Evolutionary conservation across 805 yeast species (phyloP), one percentile per base, ranked within the genome.

Genomic region (Ogataea methanolica): DNA sequence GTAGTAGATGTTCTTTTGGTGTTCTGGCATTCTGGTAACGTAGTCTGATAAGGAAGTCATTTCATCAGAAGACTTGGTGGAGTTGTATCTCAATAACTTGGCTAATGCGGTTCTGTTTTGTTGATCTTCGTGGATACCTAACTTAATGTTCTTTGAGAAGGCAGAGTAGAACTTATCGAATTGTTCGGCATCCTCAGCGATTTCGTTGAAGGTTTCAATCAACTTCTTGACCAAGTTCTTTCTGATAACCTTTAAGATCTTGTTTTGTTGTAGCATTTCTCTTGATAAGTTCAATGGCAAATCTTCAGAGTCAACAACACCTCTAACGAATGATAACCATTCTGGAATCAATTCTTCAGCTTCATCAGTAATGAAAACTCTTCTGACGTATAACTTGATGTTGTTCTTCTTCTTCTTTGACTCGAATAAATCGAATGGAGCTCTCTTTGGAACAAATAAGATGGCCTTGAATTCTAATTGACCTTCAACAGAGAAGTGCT

Each of bases 261-360:
- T 94, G 89, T 94, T 94, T 79, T 94, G 99, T 79, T 94, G 99
- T 70, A 94, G 83, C 87, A 95, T 87, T 79, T 94, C 99, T 88
- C 99, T 92, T 64, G 99, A 94, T 78, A 94, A 82, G 92, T 94
- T 94, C 75, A 94, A 85, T 74, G 99, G 99, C 74, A 94, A 81
- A 76, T 94, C 99, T 80, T 94, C 98, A 62, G 97, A 89, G 79
- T 94, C 99, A 57, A 94, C 99, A 73, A 94, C 99, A 85, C 99
- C 99, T 78, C 80, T 91, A 66, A 94, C 88, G 74, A 94, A 94
- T 48, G 90, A 78, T 70, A 94, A 83, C 99, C 99, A 94, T 74
- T 94, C 98, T 70, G 99, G 99, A 59, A 94, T 90, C 67, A 94
- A 85, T 71, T 94, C 98, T 74, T 95, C 99, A 69, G 98, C 97